A percentile compares a stretch with the other conserved stretches of the same genome.
Evolutionary conservation across 805 yeast genomes (phyloP).

Genomic region (Barnettozyma populi): DNA sequence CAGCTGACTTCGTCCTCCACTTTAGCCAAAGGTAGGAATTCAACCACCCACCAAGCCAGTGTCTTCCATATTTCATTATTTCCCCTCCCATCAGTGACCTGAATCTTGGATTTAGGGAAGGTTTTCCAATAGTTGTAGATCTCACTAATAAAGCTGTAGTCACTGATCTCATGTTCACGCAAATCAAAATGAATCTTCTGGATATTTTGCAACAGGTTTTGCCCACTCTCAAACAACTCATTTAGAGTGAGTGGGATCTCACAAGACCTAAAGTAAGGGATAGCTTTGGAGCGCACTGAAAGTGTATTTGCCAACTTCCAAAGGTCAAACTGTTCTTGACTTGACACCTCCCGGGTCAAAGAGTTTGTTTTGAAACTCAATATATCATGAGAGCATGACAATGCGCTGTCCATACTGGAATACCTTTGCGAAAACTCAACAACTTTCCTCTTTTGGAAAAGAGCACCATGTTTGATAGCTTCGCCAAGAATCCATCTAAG

Average conservation of each 20-base stretch:
- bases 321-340: slow-evolving; percentile 8
- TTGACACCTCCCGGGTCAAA: slow-evolving; percentile 12
- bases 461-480: slow-evolving; percentile 45
- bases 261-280: slow-evolving; percentile 19
- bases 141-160: slow-evolving; percentile 5
- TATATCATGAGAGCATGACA: slow-evolving; percentile 50
- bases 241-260: slow-evolving; percentile 8
- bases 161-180: not conserved
- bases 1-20: slow-evolving; percentile 39
- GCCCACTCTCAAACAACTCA: slow-evolving; percentile 15
- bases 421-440: slow-evolving; percentile 35
- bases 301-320: slow-evolving; percentile 9
- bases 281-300: slow-evolving; percentile 3
- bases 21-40: slow-evolving; percentile 52
- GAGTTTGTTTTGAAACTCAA: slow-evolving; percentile 27
- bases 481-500: slow-evolving; percentile 58
- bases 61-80: slow-evolving; percentile 23
- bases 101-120: slow-evolving; percentile 23
- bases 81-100: slow-evolving; percentile 37
- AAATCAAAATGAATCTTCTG: slow-evolving; percentile 12
- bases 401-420: slow-evolving; percentile 35
- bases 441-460: slow-evolving; percentile 37
- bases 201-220: slow-evolving; percentile 13
- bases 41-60: slow-evolving; percentile 57
- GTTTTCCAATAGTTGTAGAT: slow-evolving; percentile 11